A percentile compares a stretch with the other conserved stretches of the same genome.
Evolutionary conservation across 345 rosid genomes (phyloP).

Genomic region (Moricandia arvensis): DNA sequence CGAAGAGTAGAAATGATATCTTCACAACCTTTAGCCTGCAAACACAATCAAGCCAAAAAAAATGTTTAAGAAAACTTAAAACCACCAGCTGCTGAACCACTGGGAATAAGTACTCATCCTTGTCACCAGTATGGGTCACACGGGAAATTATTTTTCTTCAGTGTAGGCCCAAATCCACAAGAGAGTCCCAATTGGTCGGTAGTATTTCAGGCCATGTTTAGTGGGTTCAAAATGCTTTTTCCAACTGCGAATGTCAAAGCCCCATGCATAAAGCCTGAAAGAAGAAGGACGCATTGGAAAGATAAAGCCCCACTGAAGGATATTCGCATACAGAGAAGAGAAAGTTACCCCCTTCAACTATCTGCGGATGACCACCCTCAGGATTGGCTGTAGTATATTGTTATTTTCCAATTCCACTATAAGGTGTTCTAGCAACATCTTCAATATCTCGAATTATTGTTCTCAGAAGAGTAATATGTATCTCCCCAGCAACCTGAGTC

Average conservation of each 20-base stretch:
- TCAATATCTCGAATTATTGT: conserved; percentile 82
- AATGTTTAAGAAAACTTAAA: neutral
- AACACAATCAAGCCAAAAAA: conserved; percentile 20
- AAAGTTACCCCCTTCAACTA: conserved; percentile 90
- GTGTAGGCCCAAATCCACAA: conserved; percentile 85
- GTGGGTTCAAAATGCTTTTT: conserved; percentile 75
- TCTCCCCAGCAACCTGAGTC: conserved; percentile 94
- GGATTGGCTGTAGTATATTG: conserved; percentile 82
- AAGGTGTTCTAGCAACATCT: conserved; percentile 91
- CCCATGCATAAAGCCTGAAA: conserved; percentile 97
- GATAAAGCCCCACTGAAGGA: conserved; percentile 14
- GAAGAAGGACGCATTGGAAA: conserved; percentile 10
- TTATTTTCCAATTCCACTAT: conserved; percentile 72
- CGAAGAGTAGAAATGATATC: conserved; percentile 79
- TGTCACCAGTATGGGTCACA: conserved; percentile 48
- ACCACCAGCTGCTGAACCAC: neutral
- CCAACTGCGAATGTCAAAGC: conserved; percentile 96
- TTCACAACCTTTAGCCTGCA: conserved; percentile 78
- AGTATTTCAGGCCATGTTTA: conserved; percentile 98
- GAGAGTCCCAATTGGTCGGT: conserved; percentile 86
- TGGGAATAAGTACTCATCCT: conserved; percentile 51
- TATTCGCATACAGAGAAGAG: conserved; percentile 6
- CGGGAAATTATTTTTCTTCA: conserved; percentile 58
- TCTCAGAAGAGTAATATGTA: conserved; percentile 82
- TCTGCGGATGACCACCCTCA: conserved; percentile 96